These are phyloP conservation scores for Agaricus bisporus DNA, from an alignment of 768 basidiomycete species.

Conservation along the genomic window DNA sequence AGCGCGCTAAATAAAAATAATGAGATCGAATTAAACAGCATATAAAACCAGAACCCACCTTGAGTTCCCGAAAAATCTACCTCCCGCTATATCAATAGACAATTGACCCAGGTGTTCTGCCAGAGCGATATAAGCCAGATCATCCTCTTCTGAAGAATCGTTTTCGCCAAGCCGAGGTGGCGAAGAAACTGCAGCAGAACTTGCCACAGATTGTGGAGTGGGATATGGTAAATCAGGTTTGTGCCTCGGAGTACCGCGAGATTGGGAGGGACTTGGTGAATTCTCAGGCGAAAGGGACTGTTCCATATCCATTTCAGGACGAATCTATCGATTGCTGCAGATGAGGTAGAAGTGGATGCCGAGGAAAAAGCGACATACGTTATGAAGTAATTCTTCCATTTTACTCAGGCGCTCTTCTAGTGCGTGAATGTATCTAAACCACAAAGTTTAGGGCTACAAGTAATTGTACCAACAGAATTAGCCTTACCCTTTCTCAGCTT, in stretches of 20 bases:
- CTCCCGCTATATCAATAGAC: slow-evolving; percentile 22
- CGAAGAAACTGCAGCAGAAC: slow-evolving; percentile 9
- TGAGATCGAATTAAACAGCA: not conserved
- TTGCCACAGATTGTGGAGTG: slow-evolving; percentile 10
- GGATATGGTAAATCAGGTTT: slow-evolving; percentile 15
- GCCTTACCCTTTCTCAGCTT: slow-evolving; percentile 29
- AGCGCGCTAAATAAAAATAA: slow-evolving; percentile 25
- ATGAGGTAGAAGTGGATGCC: not conserved
- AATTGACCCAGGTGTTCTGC: slow-evolving; percentile 26
- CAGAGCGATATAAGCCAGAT: slow-evolving; percentile 26
- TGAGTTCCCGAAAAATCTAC: slow-evolving; percentile 37
- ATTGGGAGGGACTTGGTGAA: slow-evolving; percentile 4
- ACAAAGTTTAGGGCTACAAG: not conserved
- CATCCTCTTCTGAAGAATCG: slow-evolving; percentile 22
- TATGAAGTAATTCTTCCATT: slow-evolving; percentile 22
- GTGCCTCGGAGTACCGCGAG: not conserved
- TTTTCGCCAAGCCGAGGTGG: slow-evolving; percentile 11
- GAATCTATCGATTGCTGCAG: slow-evolving; percentile 11
- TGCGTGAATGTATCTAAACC: slow-evolving; percentile 22
- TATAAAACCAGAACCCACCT: slow-evolving; percentile 17
- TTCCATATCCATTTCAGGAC: slow-evolving; percentile 19
- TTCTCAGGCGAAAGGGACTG: slow-evolving; percentile 4
- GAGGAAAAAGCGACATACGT: slow-evolving; percentile 13
- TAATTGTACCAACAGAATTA: not conserved
- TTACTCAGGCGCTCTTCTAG: slow-evolving; percentile 25